Evolutionary conservation across 2,329 filamentous ascomycete genomes (phyloP), one percentile per base, ranked within the genome.

Genomic region (Chaetomium strumarium): DNA sequence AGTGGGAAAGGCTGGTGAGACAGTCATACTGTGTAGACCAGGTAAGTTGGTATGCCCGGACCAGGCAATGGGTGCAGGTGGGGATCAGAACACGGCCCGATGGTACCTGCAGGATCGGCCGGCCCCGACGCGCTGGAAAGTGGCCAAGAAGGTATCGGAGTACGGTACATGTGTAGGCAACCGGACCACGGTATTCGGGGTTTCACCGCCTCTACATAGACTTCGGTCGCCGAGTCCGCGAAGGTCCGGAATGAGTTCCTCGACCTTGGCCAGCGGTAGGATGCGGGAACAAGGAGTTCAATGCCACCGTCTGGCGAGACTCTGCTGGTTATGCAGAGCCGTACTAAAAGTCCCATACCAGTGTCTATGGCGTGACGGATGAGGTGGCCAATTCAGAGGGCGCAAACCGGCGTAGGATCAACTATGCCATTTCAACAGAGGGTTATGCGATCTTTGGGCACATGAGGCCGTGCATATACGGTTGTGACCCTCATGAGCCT

Each of bases 381-480:
- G 39, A 16, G 10, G 16, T 12, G 17, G 48, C 24, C 9, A 7
- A 7, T 24, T 24, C 24, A 24, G 24, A 24, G 24, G 24, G n/a
- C n/a, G n/a, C n/a, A n/a, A n/a, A 24, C 24, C 7, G 4, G 24
- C 24, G 24, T 24, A 24, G 24, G 24, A 24, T 36, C n/a, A n/a
- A n/a, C n/a, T 36, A 40, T 20, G 29, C 31, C 31, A 40, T 33
- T 40, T 17, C 36, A 8, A 24, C 24, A 24, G 4, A 4, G 24
- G 7, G 24, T 24, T 24, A 34, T 9, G 11, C 1, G 16, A 9
- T 9, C 14, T 24, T 13, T 13, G 43, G 42, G 43, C 43, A 46
- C 49, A 41, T 51, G 49, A 51, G 49, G 42, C 49, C 41, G 14
- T 51, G 42, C 49, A 51, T 33, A 29, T 16, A n/a, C 24, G 37